Evolutionary conservation across 352 stramenopile species (phyloP).

Genomic region (Globisporangium solare): DNA sequence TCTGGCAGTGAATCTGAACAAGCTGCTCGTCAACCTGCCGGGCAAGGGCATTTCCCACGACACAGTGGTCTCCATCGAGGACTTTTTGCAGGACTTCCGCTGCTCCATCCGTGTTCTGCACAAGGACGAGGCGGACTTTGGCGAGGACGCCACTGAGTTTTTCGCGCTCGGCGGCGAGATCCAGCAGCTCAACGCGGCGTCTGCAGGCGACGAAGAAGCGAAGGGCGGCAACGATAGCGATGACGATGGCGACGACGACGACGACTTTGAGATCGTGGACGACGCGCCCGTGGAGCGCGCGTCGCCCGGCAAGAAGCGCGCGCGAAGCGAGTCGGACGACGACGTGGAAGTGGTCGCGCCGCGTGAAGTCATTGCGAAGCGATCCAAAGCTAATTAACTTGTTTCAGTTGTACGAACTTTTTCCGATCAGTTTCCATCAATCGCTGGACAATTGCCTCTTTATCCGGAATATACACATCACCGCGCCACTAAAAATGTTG

Average conservation of each 20-base stretch:
- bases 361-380: slow-evolving; percentile 4
- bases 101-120: slow-evolving; percentile 82
- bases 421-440: slow-evolving; percentile 7
- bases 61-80: slow-evolving; percentile 90
- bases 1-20: slow-evolving; percentile 84
- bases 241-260: slow-evolving; percentile 27
- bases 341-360: slow-evolving; percentile 11
- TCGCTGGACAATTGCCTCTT: neutral
- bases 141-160: slow-evolving; percentile 63
- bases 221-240: slow-evolving; percentile 34
- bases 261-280: slow-evolving; percentile 34
- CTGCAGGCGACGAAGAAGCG: slow-evolving; percentile 16
- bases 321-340: slow-evolving; percentile 2
- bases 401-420: neutral
- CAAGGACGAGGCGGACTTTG: slow-evolving; percentile 51
- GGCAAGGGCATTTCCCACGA: slow-evolving; percentile 91
- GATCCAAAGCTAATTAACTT: slow-evolving; percentile 10
- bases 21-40: slow-evolving; percentile 85
- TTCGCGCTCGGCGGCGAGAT: slow-evolving; percentile 75
- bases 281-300: neutral
- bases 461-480: neutral
- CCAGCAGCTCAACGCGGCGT: slow-evolving; percentile 35
- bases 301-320: slow-evolving; percentile 8
- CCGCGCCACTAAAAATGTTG: too few relatives aligned
- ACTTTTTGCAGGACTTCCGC: slow-evolving; percentile 94